A percentile compares a stretch with the other conserved stretches of the same genome.
These are phyloP conservation scores for Stephanodiscus minutulus DNA, from an alignment of 108 stramenopile species.

Conservation along the genomic window DNA sequence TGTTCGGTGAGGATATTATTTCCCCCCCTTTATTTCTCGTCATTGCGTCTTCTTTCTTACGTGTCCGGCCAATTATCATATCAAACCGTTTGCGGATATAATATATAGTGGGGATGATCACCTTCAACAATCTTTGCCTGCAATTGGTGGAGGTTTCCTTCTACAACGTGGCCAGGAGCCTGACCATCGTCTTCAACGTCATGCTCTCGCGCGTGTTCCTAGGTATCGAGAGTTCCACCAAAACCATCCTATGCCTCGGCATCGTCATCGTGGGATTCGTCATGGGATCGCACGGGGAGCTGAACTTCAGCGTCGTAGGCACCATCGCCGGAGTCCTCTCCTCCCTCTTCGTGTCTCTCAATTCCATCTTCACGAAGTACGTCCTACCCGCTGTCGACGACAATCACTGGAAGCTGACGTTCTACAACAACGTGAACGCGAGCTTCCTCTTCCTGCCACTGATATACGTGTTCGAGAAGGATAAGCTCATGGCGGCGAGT, in stretches of 20 bases:
- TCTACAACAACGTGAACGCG: conserved; percentile 96
- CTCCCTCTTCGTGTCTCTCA: conserved; percentile 93
- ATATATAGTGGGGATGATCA: conserved; percentile 88
- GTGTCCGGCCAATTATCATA: background rate
- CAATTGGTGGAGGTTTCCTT: conserved; percentile 96
- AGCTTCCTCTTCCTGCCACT: conserved; percentile 87
- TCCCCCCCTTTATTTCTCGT: background rate
- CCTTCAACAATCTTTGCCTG: conserved; percentile 94
- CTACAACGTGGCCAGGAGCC: conserved; percentile 94
- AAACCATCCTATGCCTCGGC: conserved; percentile 74
- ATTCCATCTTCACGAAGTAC: conserved; percentile 94
- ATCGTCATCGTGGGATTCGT: conserved; percentile 91
- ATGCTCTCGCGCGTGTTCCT: conserved; percentile 80
- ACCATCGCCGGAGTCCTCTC: conserved; percentile 84
- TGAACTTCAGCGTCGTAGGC: conserved; percentile 84
- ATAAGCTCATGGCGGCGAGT: conserved; percentile 41
- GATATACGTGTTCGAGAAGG: conserved; percentile 77
- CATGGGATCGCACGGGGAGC: conserved; percentile 85
- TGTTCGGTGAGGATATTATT: conserved; percentile 56
- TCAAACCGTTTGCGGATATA: background rate
- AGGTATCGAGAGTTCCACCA: conserved; percentile 67
- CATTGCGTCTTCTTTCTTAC: background rate
- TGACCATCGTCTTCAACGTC: conserved; percentile 97
- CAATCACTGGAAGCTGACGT: conserved; percentile 92
- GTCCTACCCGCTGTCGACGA: conserved; percentile 86